These are phyloP conservation scores for Trypanosoma conorhini DNA, from an alignment of 208 protist genomes.

Conservation along the genomic window DNA sequence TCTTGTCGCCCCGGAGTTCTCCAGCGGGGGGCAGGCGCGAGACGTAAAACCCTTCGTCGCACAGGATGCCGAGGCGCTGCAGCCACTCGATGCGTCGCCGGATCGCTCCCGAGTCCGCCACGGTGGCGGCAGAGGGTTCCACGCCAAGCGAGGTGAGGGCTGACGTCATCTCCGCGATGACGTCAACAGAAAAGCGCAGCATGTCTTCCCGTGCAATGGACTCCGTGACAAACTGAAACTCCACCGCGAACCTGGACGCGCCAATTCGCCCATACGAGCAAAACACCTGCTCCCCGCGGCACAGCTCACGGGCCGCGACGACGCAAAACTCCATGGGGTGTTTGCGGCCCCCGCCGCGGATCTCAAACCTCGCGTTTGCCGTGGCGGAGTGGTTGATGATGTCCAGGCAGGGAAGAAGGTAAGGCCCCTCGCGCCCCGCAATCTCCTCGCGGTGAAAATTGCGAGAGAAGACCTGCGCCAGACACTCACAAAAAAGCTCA, in stretches of 20 bases:
- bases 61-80: constrained; percentile 76
- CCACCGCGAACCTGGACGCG: constrained; percentile 63
- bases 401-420: constrained; percentile 79
- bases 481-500: constrained; percentile 64
- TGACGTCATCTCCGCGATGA: constrained; percentile 25
- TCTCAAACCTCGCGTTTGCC: constrained; percentile 64
- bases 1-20: constrained; percentile 10
- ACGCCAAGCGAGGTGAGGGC: not conserved
- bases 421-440: constrained; percentile 72
- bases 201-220: constrained; percentile 55
- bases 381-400: constrained; percentile 81
- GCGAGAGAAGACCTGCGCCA: constrained; percentile 79
- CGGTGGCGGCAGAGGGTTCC: not conserved
- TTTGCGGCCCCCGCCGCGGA: constrained; percentile 77
- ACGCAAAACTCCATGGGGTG: constrained; percentile 73
- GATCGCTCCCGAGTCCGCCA: constrained; percentile 14
- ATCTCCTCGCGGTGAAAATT: constrained; percentile 89
- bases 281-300: constrained; percentile 74
- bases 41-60: constrained; percentile 83
- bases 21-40: constrained; percentile 30
- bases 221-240: constrained; percentile 85
- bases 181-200: constrained; percentile 55
- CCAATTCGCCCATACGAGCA: constrained; percentile 82
- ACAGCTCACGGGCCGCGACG: constrained; percentile 52
- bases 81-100: constrained; percentile 57